Conservation (phyloP, 2,329 filamentous ascomycete species). For the Grosmannia serpens region DNA sequence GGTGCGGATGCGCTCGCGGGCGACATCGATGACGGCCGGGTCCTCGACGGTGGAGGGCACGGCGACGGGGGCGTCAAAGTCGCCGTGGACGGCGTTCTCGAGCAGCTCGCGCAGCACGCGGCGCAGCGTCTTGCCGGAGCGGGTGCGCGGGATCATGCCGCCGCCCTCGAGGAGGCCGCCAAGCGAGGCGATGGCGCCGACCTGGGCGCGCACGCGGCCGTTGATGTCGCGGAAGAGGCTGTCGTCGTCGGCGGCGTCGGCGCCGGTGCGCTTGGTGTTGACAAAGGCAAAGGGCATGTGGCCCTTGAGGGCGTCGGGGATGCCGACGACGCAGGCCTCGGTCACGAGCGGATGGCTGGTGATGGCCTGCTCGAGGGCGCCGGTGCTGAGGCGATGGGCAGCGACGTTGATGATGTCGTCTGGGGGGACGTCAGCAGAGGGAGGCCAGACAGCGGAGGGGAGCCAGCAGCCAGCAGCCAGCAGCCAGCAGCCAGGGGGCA, state of each 20-base stretch:
- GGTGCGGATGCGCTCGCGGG: slow-evolving; percentile 56
- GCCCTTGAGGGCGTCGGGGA: slow-evolving; percentile 78
- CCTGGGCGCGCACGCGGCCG: slow-evolving; percentile 60
- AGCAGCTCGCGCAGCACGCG: slow-evolving; percentile 72
- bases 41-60: slow-evolving; percentile 85
- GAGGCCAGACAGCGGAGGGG: not conserved
- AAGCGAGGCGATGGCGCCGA: slow-evolving; percentile 76
- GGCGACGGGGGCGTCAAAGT: slow-evolving; percentile 59
- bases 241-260: slow-evolving; percentile 29
- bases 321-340: slow-evolving; percentile 76
- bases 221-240: slow-evolving; percentile 53
- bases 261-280: slow-evolving; percentile 31
- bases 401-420: slow-evolving; percentile 97
- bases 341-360: slow-evolving; percentile 67
- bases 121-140: slow-evolving; percentile 82
- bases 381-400: slow-evolving; percentile 79
- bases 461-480: no score
- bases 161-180: slow-evolving; percentile 77
- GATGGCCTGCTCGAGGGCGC: slow-evolving; percentile 83
- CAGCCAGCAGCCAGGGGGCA: no score
- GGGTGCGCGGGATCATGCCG: slow-evolving; percentile 82
- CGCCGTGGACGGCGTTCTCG: slow-evolving; percentile 66
- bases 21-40: slow-evolving; percentile 59
- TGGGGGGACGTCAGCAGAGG: not conserved
- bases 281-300: slow-evolving; percentile 88